A percentile compares a stretch with the other conserved stretches of the same genome.
These are phyloP conservation scores for Trypanosoma theileri DNA, from an alignment of 208 protist genomes.

Conservation along the genomic window DNA sequence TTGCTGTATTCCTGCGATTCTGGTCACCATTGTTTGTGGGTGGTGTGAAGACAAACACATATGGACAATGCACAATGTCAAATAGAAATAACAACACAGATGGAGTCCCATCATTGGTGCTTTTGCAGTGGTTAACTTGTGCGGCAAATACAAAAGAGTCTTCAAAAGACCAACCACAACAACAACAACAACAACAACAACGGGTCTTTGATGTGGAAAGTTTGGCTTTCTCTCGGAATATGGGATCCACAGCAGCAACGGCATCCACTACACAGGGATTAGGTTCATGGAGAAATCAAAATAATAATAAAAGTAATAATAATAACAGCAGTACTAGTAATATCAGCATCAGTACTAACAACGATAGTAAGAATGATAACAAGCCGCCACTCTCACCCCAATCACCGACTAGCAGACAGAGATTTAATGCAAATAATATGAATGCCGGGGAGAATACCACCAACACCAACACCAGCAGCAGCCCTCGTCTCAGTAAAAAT, in stretches of 20 bases:
- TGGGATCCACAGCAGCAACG: constrained; percentile 11
- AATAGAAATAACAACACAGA: constrained; percentile 31
- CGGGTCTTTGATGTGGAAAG: constrained; percentile 17
- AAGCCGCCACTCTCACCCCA: no score
- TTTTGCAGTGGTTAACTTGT: constrained; percentile 79
- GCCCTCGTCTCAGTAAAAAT: not conserved
- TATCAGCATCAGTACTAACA: not conserved
- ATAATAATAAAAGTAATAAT: constrained; percentile 6
- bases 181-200: not conserved
- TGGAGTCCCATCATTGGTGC: constrained; percentile 44
- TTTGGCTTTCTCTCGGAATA: constrained; percentile 16
- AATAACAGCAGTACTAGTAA: not conserved
- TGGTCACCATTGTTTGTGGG: constrained; percentile 83
- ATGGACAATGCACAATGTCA: not conserved
- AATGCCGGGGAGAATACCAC: no score
- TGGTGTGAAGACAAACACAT: constrained; percentile 1
- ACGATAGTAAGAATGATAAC: not conserved
- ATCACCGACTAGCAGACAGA: no score
- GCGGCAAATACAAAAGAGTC: constrained; percentile 25
- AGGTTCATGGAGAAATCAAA: constrained; percentile 10
- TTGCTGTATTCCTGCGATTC: constrained; percentile 63
- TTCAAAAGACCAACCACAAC: not conserved
- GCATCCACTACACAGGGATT: constrained; percentile 15
- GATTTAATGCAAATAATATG: no score
- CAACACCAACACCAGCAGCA: not conserved